Base-by-base conservation (phyloP, 495 filamentous ascomycete species). In the Tuber aestivum region DNA sequence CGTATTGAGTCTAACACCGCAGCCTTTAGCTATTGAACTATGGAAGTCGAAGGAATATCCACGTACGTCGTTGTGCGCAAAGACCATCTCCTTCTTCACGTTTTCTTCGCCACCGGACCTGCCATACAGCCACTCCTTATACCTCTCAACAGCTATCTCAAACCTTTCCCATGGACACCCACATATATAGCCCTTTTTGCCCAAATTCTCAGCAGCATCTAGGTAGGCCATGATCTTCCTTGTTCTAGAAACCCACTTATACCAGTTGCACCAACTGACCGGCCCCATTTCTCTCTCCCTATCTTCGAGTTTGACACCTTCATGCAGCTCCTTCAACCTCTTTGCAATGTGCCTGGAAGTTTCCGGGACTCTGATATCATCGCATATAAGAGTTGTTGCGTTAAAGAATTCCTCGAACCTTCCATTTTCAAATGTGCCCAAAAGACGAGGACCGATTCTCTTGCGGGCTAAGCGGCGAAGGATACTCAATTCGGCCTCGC, bases 291-390 rank as follows among this genome's bases (percentile, higher is more conserved):
- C 87, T 65, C 89, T 88, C 84, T 99, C 95, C 70, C 90, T 86
- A 20, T 90, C 87, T 0, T 94, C 88, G 23, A 99, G 87, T 27
- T 97, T 92, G 75, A 99, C 91, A 12, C 95, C 95, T 73, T 96
- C 93, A 78, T 99, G 95, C 35, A 99, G 87, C 84, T 99, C 95
- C 76, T 94, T 87, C 93, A 99, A 97, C 56, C 95, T 91, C 86
- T 98, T 99, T n/a, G 95, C 94, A 83, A 99, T 98, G 79, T 97
- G 92, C 80, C 89, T 92, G 50, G 92, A 94, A 0, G 92, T 97
- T 42, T 92, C 91, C 3, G 94, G 91, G 71, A 90, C 88, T 37
- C 93, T 90, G 72, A 99, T 85, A 81, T 97, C 93, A 16, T 88
- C 85, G 4, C 91, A 86, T 0, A 91, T 94, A 42, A 99, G 86